Evolutionary conservation across 257 asterid species (phyloP), one percentile per base, ranked within the genome.

Genomic region (Nicotiana tabacum): DNA sequence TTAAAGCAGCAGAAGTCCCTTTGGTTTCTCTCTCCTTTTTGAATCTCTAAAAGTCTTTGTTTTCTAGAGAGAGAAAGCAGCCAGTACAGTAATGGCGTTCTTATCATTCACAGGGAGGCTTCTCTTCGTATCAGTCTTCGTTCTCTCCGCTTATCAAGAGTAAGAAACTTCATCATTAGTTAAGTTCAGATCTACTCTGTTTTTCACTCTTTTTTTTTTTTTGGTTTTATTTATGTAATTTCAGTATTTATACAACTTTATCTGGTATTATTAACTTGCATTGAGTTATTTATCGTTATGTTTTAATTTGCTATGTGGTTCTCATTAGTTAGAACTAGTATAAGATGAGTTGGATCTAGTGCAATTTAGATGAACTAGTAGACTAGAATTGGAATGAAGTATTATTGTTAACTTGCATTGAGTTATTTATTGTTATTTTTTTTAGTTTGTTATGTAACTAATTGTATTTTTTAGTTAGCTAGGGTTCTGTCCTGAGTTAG

Each of bases 101-200:
- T 11, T 88, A 6, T 91, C 99, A 16, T 95, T 95, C 90, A 72
- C 92, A 74, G 99, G 99, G 10, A 89, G 99, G 78, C 62, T 95
- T 81, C 95, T 95, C 80, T 95, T 95, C 85, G 99, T 92, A 90
- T 92, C 99, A 10, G 93, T 92, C 81, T 95, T 95, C 90, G 85
- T 95, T 77, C 93, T 95, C 87, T 91, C 97, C 72, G 99, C 98
- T 76, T 94, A 92, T 88, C 98, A 94, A 89, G 99, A 95, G 99
- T 95, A 91, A 90, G 90, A 21, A 43, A 70, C 2, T 69, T 43
- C 17, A 78, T 5, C 18, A 10, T 17, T n/a, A n/a, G 33, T 35
- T 57, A 77, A 33, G 2, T 80, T 68, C 89, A 89, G 95, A 95
- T 95, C 93, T 93, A 83, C 82, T 77, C 16, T 84, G 77, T 72